Evolutionary conservation across 2,329 filamentous ascomycete species (phyloP).

Genomic region (Cladorrhinum sp.): DNA sequence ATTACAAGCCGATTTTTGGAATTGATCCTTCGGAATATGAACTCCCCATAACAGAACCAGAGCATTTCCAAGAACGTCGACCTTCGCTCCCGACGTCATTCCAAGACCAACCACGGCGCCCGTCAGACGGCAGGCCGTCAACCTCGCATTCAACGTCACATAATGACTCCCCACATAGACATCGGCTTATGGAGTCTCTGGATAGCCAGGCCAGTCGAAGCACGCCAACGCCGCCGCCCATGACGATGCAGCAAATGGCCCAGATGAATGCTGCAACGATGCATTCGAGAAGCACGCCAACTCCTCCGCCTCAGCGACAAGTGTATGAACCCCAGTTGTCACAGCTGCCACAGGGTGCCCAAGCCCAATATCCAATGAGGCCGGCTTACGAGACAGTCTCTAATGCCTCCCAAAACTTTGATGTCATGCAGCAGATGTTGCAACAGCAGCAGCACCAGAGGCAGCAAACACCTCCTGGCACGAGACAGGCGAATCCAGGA

Average conservation of each 20-base stretch:
- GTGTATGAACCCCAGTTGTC: constrained; percentile 42
- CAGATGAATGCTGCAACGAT: constrained; percentile 28
- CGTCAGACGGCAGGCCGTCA: constrained; percentile 42
- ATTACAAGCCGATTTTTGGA: constrained; percentile 83
- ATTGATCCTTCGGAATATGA: constrained; percentile 64
- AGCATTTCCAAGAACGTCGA: constrained; percentile 34
- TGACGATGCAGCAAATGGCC: constrained; percentile 32
- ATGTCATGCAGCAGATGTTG: constrained; percentile 30
- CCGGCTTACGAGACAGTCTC: constrained; percentile 47
- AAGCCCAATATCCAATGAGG: constrained; percentile 34
- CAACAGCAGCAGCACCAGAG: neutral
- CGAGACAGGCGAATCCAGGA: constrained; percentile 29
- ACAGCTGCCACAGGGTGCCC: constrained; percentile 33
- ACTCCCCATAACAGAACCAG: constrained; percentile 43
- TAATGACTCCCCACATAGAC: constrained; percentile 51
- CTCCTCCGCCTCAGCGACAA: constrained; percentile 41
- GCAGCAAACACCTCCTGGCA: constrained; percentile 23
- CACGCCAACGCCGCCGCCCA: constrained; percentile 50
- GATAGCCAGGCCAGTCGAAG: constrained; percentile 35
- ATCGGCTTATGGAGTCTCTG: constrained; percentile 44
- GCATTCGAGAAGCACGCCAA: constrained; percentile 38
- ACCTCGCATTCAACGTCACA: constrained; percentile 52
- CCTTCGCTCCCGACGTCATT: constrained; percentile 25
- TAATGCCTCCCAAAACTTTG: constrained; percentile 35
- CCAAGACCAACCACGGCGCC: constrained; percentile 27